Conservation (phyloP, 164 flowering plant genomes). For the Vitis vinifera region ASM3070453v1 NC_081818.1:29829501-29830000, state of each 20-base stretch:
- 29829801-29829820: slow-evolving; percentile 3
- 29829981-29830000: too few relatives aligned
- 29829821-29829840: not conserved
- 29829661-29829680: too few relatives aligned
- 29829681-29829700: not conserved
- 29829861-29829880: slow-evolving; percentile 14
- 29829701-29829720: not conserved
- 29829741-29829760: not conserved
- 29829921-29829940: too few relatives aligned
- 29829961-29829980: too few relatives aligned
- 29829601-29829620: not conserved
- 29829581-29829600: not conserved
- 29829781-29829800: not conserved
- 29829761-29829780: not conserved
- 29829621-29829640: not conserved
- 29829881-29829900: slow-evolving; percentile 6
- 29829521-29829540: not conserved
- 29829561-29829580: not conserved
- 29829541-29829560: not conserved
- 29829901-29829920: too few relatives aligned
- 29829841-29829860: slow-evolving; percentile 1
- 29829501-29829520: slow-evolving; percentile 15
- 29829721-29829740: not conserved
- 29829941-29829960: too few relatives aligned
- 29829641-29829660: not conserved